phyloP scores from a whole-genome alignment of 495 filamentous ascomycete species.

The Trichoderma asperelloides region DNA sequence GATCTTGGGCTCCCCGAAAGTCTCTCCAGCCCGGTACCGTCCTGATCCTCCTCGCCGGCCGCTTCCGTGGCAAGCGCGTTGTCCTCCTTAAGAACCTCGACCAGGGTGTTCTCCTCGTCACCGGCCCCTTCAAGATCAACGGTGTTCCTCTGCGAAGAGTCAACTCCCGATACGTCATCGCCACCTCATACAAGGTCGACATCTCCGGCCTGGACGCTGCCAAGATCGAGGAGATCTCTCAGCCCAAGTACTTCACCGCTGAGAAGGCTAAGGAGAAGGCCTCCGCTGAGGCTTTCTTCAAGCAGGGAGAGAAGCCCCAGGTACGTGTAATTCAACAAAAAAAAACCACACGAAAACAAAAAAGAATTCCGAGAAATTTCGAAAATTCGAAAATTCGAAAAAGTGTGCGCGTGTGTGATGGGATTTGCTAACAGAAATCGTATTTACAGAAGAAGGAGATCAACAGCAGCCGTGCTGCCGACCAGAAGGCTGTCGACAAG shows the following conservation, averaged over 20 bases:
- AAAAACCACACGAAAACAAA: not conserved
- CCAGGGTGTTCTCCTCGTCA: constrained; percentile 96
- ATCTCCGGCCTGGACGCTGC: constrained; percentile 71
- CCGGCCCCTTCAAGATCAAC: constrained; percentile 99
- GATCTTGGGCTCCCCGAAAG: constrained; percentile 71
- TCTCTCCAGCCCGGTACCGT: constrained; percentile 87
- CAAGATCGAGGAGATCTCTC: constrained; percentile 75
- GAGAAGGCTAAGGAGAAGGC: constrained; percentile 88
- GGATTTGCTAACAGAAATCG: constrained; percentile 20
- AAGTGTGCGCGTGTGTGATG: not conserved
- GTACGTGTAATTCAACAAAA: constrained; percentile 43
- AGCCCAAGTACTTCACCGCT: constrained; percentile 85
- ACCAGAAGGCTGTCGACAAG: constrained; percentile 98
- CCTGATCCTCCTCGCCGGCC: constrained; percentile 96
- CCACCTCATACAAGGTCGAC: constrained; percentile 85
- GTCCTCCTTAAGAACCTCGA: constrained; percentile 93
- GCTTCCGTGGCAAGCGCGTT: constrained; percentile 99
- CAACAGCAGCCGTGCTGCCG: constrained; percentile 76
- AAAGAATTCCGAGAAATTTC: no score
- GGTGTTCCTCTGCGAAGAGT: constrained; percentile 96
- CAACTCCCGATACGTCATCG: constrained; percentile 98
- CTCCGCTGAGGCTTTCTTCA: constrained; percentile 95
- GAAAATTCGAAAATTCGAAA: not conserved
- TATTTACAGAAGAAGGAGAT: constrained; percentile 84
- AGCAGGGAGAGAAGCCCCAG: constrained; percentile 93